Base-by-base conservation (phyloP, 1,284 basidiomycete species). In the Cryptococcus sp. region DNA sequence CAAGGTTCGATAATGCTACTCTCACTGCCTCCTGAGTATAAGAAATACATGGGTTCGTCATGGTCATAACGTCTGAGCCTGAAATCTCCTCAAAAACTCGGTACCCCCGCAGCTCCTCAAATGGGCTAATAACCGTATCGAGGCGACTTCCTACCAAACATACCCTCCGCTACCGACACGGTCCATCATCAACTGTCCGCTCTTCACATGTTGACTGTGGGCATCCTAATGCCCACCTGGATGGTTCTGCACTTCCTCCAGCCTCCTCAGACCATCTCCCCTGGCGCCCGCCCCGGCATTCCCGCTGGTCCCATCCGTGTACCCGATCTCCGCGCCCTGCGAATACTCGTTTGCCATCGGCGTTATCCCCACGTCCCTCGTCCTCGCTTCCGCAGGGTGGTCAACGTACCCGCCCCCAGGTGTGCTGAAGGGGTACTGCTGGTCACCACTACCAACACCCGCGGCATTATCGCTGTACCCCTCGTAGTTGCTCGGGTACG, bases 131-230 rank as follows among this genome's bases (percentile, higher is more conserved):
- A 46, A 11, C 28, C 51, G 45, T 56, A 56, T 28, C 61, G 45
- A 1, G 65, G 67, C 33, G 57, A 63, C 44, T 68, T 68, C 47
- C 68, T 52, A 2, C 68, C 66, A 52, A 70, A 67, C 65, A 68
- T 63, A 21, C 66, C 68, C 48, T 70, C 66, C 3, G 66, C 65
- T 70, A 50, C 8, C 20, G 39, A 37, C 4, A 46, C 9, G 16
- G 16, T 8, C n/a, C 21, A 50, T 50, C 45, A 57, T 42, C 45
- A 46, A 36, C 21, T 36, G 24, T 21, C 42, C 21, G 16, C 40
- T 24, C 49, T 28, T 50, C 16, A 13, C 39, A 24, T 20, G 9
- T 23, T 20, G 24, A 35, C 16, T n/a, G 20, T 24, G 36, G 13
- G 18, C 20, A 20, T n/a, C 23, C 37, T 38, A 53, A 38, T 33